Evolutionary conservation across 306 rosid genomes (phyloP), one percentile per base, ranked within the genome.

Genomic region (Casuarina glauca): DNA sequence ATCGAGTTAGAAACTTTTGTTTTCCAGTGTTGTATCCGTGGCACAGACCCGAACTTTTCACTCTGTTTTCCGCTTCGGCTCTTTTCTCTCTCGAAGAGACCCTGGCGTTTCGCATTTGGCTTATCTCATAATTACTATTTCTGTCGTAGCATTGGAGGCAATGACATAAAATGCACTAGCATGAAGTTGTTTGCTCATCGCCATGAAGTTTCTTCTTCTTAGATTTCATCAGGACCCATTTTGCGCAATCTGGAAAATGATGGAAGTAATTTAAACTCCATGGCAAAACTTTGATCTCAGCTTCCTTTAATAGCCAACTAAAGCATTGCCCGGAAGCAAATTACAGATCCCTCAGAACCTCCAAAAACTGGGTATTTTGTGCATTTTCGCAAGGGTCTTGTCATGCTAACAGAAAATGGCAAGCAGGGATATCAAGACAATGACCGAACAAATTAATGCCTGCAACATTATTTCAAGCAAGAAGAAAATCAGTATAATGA

Each of bases 391-490:
- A 20, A 20, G 64, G 36, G 20, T 7, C 15, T 13, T 64, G 7
- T 39, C 42, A 5, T 63, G 80, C 84, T 68, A 54, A 48, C 82
- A 77, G 55, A 81, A 81, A 69, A 75, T 49, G 16, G 39, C 69
- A 49, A 78, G 69, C 26, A 80, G 80, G 46, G 77, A 7, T 69
- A 81, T 70, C 69, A 54, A 42, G 78, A 84, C 54, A 19, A 78
- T 17, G 45, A 79, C 68, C 0, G 81, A 74, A 75, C 83, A 85
- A 75, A 78, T 70, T 55, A 84, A 81, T 45, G 85, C 85, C 85
- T 81, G 85, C 72, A 51, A 52, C 1, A 50, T 53, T 3, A 49
- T 69, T 13, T 4, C 35, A 44, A 5, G 36, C 13, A 66, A 66
- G 12, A 17, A 12, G 6, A 1, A n/a, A 71, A 60, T 36, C 2